Conservation (phyloP, 2,329 filamentous ascomycete genomes). For the Biscogniauxia sp. region DNA sequence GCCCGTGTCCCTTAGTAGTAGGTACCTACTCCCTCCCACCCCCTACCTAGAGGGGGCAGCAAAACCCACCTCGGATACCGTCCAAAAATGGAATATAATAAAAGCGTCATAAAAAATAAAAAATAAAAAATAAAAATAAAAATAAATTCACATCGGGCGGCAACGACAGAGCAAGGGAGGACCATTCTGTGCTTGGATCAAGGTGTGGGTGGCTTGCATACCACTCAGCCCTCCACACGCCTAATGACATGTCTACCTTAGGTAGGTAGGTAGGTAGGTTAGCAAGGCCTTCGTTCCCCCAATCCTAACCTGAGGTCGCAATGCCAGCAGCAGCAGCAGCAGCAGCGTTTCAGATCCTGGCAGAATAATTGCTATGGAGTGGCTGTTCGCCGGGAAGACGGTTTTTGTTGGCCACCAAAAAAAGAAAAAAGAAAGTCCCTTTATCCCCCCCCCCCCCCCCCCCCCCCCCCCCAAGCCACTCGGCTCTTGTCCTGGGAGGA, state of each 20-base stretch:
- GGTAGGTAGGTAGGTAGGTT: too few relatives aligned
- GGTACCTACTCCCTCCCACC: too few relatives aligned
- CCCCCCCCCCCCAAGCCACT: background rate
- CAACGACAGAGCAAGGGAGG: conserved; percentile 1
- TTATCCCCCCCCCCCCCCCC: too few relatives aligned
- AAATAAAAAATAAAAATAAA: too few relatives aligned
- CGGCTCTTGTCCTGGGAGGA: background rate
- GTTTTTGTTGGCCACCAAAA: background rate
- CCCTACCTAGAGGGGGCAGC: too few relatives aligned
- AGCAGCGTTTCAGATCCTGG: background rate
- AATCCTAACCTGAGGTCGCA: background rate
- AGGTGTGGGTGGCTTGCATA: conserved; percentile 17
- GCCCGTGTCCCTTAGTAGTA: background rate
- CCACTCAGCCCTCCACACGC: conserved; percentile 3
- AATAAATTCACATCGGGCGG: background rate
- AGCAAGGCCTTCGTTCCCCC: background rate
- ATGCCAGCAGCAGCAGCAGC: background rate
- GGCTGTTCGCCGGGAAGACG: background rate
- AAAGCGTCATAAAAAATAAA: too few relatives aligned
- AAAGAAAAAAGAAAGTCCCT: too few relatives aligned
- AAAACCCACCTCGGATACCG: too few relatives aligned
- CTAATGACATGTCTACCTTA: background rate
- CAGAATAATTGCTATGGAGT: background rate
- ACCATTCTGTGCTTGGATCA: conserved; percentile 1
- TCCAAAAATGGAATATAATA: too few relatives aligned